These are phyloP conservation scores for Botrytis deweyae DNA, from an alignment of 2,329 filamentous ascomycete species.

Conservation along the genomic window DNA sequence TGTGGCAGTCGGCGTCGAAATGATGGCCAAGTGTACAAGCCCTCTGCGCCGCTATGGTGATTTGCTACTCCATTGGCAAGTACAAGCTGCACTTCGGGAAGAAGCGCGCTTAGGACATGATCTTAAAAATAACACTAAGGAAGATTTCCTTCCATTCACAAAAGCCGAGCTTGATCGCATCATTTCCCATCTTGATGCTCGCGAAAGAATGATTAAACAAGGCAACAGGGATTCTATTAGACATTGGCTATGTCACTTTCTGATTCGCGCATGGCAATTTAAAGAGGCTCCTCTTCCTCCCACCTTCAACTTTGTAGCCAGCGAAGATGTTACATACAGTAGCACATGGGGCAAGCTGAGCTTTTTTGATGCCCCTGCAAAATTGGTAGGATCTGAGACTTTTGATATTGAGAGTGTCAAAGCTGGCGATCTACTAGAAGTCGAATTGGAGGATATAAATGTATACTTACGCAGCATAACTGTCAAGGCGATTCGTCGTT, in stretches of 20 bases:
- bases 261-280: conserved; percentile 59
- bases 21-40: conserved; percentile 64
- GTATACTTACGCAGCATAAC: conserved; percentile 48
- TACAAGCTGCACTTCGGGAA: conserved; percentile 56
- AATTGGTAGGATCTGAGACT: not conserved
- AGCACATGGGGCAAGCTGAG: not conserved
- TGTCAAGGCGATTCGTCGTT: conserved; percentile 46
- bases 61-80: conserved; percentile 65
- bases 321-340: not conserved
- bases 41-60: conserved; percentile 65
- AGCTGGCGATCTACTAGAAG: conserved; percentile 54
- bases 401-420: conserved; percentile 41
- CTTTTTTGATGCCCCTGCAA: not conserved
- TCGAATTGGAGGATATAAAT: conserved; percentile 53
- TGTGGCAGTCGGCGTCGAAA: conserved; percentile 56
- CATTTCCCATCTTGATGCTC: conserved; percentile 33
- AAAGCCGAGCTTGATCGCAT: conserved; percentile 34
- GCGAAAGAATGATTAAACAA: conserved; percentile 33
- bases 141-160: conserved; percentile 37
- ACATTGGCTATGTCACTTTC: conserved; percentile 59
- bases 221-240: conserved; percentile 37
- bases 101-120: conserved; percentile 43
- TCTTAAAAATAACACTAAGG: conserved; percentile 39
- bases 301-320: conserved; percentile 42
- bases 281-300: conserved; percentile 49